These are phyloP conservation scores for Sarcomyxa edulis DNA, from an alignment of 768 basidiomycete species.

Conservation along the genomic window DNA sequence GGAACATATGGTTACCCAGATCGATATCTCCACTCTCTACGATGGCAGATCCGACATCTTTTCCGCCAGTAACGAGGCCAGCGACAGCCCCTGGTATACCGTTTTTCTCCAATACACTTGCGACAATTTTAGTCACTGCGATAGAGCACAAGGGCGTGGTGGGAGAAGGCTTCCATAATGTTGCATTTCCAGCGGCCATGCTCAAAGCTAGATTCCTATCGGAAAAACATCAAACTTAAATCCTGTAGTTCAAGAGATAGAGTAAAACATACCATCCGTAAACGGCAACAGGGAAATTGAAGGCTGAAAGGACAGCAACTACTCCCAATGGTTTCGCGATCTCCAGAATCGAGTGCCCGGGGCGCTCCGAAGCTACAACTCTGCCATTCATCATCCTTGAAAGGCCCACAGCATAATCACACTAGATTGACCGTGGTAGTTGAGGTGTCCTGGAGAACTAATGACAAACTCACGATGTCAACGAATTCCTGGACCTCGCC, in stretches of 20 bases:
- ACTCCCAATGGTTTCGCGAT: constrained; percentile 86
- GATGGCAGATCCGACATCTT: constrained; percentile 73
- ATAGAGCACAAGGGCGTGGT: constrained; percentile 88
- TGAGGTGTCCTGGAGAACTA: background rate
- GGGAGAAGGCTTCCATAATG: constrained; percentile 93
- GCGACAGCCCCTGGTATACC: constrained; percentile 82
- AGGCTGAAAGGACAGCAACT: constrained; percentile 77
- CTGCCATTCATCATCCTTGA: constrained; percentile 94
- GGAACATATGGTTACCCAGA: constrained; percentile 46
- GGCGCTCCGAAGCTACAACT: constrained; percentile 82
- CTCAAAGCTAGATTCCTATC: constrained; percentile 91
- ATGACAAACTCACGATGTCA: constrained; percentile 66
- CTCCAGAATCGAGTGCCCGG: constrained; percentile 89
- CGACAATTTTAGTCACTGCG: constrained; percentile 82
- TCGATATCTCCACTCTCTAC: constrained; percentile 73
- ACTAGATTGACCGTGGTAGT: constrained; percentile 38
- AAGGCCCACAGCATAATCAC: constrained; percentile 90
- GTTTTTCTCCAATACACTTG: constrained; percentile 76
- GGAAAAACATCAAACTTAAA: constrained; percentile 9
- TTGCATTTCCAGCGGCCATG: constrained; percentile 86
- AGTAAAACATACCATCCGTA: constrained; percentile 67
- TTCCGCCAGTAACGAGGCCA: constrained; percentile 77
- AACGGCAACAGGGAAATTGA: constrained; percentile 95
- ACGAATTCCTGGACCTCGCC: constrained; percentile 96
- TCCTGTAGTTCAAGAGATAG: too few species aligned